Evolutionary conservation across 306 rosid species (phyloP), one percentile per base, ranked within the genome.

Genomic region (Pachyrhizus erosus): DNA sequence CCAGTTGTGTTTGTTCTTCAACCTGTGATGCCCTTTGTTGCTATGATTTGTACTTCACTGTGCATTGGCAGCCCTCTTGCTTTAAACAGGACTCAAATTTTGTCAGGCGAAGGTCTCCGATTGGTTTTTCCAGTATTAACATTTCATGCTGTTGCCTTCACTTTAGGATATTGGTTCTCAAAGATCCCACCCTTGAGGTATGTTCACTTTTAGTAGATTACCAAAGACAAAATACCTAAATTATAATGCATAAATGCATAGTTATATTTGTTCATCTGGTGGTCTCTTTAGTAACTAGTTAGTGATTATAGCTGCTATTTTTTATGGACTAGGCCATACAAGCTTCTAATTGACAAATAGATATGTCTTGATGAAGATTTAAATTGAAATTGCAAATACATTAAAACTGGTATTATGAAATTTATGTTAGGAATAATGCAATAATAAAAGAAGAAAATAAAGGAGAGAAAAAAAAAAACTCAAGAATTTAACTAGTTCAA

Each of bases 61-160:
- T 93, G 99, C 92, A 96, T 96, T 15, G 99, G 98, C 26, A 92
- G 99, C 87, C 99, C 99, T 12, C 98, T 96, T 55, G 93, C 99
- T 21, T 88, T 93, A 73, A 96, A 96, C 76, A 89, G 85, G 74
- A 83, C 83, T 81, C 97, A 88, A 80, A 96, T 96, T 80, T 78
- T 96, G 71, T 92, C 97, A 0, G 80, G 57, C 10, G 94, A 93
- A 77, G 99, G 99, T 75, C 91, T 91, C 76, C 92, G 75, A 29
- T 82, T 96, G 85, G 83, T 92, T 84, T 87, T 92, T 78, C 99
- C 99, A 18, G 82, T 96, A 20, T 57, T 96, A 70, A 81, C 81
- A 27, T 96, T 96, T 89, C 99, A 96, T 76, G 86, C 78, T 11
- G 88, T 88, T 83, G 97, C 98, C 83, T 96, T 96, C 79, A 84